Evolutionary conservation across 192 early-diverging fungal genomes (phyloP), one percentile per base, ranked within the genome.

Genomic region (Entophlyctis luteolus): DNA sequence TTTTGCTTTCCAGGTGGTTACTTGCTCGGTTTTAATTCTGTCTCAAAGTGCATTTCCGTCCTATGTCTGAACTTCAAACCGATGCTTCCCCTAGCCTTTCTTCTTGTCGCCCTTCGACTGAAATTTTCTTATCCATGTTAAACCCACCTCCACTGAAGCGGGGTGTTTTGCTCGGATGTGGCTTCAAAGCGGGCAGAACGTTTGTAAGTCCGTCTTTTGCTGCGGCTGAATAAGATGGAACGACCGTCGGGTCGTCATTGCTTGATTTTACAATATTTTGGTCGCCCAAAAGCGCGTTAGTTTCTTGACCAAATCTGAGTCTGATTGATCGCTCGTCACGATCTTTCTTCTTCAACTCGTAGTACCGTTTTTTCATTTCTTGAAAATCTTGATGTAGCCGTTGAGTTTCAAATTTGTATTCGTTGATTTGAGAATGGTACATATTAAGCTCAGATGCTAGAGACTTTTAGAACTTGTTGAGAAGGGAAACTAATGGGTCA

Each of bases 341-440:
- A 27, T 55, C 54, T 55, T 65, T 74, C 55, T 76, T 75, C 25
- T 76, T 71, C 5, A 55, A 47, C 48, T 77, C 74, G 56, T 78
- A 86, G 65, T 81, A 84, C 65, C 80, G 79, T 31, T 79, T 81
- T 66, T 84, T 86, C 39, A 82, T 48, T 25, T 79, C 80, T 62
- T 84, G 82, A 59, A 80, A 65, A 60, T 84, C 80, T 5, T 78
- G 72, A 42, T 73, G 76, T 18, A 83, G 67, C 10, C 73, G 55
- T 54, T 82, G 81, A 32, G 84, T 83, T 50, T 86, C 81, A 63
- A 79, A 80, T 58, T 84, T 84, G 76, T 81, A 82, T 56, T 86
- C 84, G 63, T 81, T 83, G 5, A 79, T 74, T 77, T 86, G 84
- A n/a, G 84, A 82, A 48, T 84, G 82, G 50, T 84, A 84, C 84